Evolutionary conservation across 2,329 filamentous ascomycete genomes (phyloP).

Genomic region (Thielaviopsis musarum): DNA sequence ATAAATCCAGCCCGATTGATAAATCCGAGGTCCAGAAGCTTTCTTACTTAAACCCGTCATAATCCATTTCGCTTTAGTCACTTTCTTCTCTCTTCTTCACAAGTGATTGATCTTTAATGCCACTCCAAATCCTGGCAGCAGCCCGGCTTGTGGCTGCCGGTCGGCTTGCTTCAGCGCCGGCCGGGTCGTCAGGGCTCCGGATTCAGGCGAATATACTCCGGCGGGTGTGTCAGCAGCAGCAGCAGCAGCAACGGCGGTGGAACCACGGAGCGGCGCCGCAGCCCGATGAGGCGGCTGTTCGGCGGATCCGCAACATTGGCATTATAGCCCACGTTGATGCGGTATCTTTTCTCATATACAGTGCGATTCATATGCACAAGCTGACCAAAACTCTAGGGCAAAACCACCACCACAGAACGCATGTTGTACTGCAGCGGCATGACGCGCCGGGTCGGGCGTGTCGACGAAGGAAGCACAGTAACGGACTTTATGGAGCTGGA

Average conservation of each 20-base stretch:
- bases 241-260: neutral
- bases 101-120: neutral
- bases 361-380: neutral
- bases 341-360: slow-evolving; percentile 23
- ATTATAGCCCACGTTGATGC: slow-evolving; percentile 99
- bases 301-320: slow-evolving; percentile 67
- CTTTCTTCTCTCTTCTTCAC: too few species aligned
- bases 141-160: neutral
- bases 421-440: slow-evolving; percentile 96
- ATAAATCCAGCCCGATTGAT: too few species aligned
- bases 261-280: neutral
- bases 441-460: slow-evolving; percentile 70
- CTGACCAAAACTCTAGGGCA: slow-evolving; percentile 40
- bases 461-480: slow-evolving; percentile 90
- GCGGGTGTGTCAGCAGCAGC: neutral
- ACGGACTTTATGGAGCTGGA: slow-evolving; percentile 95
- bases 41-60: too few species aligned
- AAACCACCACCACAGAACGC: slow-evolving; percentile 95
- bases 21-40: too few species aligned
- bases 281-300: neutral
- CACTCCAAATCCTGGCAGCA: neutral
- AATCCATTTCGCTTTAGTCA: too few species aligned
- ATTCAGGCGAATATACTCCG: neutral
- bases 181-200: neutral
- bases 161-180: neutral